Base-by-base conservation (phyloP, 2,329 filamentous ascomycete species). In the Aspergillus sp. region DNA sequence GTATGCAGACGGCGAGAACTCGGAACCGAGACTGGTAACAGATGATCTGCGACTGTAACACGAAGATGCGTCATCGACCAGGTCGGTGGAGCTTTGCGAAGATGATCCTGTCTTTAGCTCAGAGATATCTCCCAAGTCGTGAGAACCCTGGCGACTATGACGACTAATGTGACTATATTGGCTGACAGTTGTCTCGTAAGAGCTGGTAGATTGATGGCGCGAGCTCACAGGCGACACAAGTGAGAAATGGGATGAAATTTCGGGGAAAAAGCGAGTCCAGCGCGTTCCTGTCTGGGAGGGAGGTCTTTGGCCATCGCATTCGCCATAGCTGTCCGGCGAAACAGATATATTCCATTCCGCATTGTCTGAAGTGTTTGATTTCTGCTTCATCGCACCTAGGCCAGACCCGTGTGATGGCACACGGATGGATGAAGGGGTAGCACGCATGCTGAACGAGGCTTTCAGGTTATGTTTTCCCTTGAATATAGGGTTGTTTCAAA, bases 1-100 rank as follows among this genome's bases (percentile, higher is more conserved):
- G 46, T 64, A 62, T 1, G 48, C 57, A 8, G 51, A 53, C 15
- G 44, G 60, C 12, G 61, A 58, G n/a, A 60, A 59, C 12, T 70
- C 69, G 3, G 70, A 71, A 15, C 51, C 64, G n/a, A 73, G 51
- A 51, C 72, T 76, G 20, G 70, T 70, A 27, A 73, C 56, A 3
- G 74, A 75, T 8, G 67, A 70, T 45, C 70, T 64, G 24, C 64
- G 66, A 56, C 71, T 75, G 45, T 76, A 76, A 52, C 71, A 70
- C 3, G 74, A 76, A 5, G 73, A 75, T 40, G 64, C 61, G 46
- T 60, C 64, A 54, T 75, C 73, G 15, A 61, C 54, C 4, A 60
- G 57, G 19, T 57, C 54, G 50, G 57, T 46, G 49, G 57, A 59
- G 45, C 47, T 52, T 47, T 46, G 33, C 17, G 54, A 56, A 3